A percentile compares a stretch with the other conserved stretches of the same genome.
Evolutionary conservation across 176 grass and related monocot genomes (phyloP).

Genomic region (Carex scoparia): DNA sequence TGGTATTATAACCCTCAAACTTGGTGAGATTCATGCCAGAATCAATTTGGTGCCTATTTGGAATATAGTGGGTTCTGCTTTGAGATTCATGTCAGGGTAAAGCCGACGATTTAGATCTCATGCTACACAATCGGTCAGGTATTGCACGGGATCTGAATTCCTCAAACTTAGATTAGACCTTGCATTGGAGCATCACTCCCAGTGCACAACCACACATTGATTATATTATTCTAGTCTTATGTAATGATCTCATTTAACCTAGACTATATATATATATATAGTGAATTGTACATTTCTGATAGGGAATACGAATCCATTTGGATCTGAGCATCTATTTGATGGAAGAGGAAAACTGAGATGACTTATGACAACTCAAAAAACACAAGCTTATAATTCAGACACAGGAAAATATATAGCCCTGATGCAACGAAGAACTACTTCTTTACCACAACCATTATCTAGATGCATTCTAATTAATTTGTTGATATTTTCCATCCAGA

Average conservation of each 20-base stretch:
- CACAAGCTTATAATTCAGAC: constrained; percentile 21
- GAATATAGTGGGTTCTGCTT: too few relatives aligned
- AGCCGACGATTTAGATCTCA: too few relatives aligned
- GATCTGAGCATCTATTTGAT: constrained; percentile 96
- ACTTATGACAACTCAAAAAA: constrained; percentile 35
- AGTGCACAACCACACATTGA: neutral
- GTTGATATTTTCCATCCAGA: too few relatives aligned
- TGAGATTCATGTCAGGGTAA: too few relatives aligned
- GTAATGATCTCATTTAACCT: neutral
- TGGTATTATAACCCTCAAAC: neutral
- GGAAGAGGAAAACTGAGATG: constrained; percentile 63
- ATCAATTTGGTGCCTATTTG: too few relatives aligned
- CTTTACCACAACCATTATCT: too few relatives aligned
- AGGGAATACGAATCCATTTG: constrained; percentile 95
- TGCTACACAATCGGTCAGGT: too few relatives aligned
- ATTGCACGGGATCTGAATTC: too few relatives aligned
- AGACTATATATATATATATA: neutral
- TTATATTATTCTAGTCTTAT: neutral
- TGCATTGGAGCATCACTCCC: neutral
- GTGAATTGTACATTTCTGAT: constrained; percentile 11
- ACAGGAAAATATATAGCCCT: constrained; percentile 10
- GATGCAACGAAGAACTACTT: constrained; percentile 26
- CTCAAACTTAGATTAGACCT: too few relatives aligned
- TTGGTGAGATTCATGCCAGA: neutral
- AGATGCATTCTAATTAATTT: too few relatives aligned